Conservation (phyloP, 164 flowering plant species). For the Liriodendron chinense region DNA sequence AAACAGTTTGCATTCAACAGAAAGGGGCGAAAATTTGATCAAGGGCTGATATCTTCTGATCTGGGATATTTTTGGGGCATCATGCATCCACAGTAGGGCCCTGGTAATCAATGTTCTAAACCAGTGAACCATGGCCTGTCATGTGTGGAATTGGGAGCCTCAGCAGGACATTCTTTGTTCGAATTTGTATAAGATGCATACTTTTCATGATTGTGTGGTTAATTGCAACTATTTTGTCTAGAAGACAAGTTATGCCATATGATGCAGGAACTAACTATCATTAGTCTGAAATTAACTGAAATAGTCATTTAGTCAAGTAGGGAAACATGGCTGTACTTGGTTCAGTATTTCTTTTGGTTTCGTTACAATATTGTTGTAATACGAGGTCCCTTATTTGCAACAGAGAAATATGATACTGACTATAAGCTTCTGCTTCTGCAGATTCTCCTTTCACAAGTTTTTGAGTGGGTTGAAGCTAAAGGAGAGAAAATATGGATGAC, state of each 20-base stretch:
- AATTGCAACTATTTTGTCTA: not conserved
- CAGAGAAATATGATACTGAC: conserved; percentile 6
- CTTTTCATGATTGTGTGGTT: not conserved
- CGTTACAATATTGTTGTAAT: not conserved
- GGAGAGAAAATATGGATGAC: conserved; percentile 36
- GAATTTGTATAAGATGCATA: no score
- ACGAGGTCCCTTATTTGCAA: not conserved
- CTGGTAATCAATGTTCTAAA: no score
- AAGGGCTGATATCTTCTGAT: no score
- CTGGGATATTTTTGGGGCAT: no score
- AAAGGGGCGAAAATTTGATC: no score
- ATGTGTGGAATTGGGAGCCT: no score
- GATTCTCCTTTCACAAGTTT: conserved; percentile 9
- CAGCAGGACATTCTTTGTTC: no score
- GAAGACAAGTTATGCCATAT: not conserved
- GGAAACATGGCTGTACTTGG: not conserved
- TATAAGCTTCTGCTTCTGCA: not conserved
- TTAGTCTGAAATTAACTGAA: not conserved
- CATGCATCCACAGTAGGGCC: no score
- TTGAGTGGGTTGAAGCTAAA: conserved; percentile 13
- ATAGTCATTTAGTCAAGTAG: not conserved
- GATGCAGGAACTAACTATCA: not conserved
- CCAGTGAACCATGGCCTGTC: no score
- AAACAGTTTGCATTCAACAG: no score
- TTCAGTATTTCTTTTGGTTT: not conserved